Conservation (phyloP, 2,329 filamentous ascomycete genomes). For the Sporothrix globosa region DNA sequence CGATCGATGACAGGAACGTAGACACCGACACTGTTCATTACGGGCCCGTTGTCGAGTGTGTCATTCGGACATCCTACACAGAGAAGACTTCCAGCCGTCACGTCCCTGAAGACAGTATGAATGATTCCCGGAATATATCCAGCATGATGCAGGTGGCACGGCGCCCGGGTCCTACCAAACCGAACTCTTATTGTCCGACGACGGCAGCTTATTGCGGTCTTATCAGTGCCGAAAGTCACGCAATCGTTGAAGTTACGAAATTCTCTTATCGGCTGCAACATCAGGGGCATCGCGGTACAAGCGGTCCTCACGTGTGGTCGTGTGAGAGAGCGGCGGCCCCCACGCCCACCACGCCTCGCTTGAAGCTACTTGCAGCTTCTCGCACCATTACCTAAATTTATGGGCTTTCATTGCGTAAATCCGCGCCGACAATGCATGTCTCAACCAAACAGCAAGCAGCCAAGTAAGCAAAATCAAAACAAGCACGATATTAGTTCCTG, state of each 20-base stretch:
- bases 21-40: no score
- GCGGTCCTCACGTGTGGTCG: not conserved
- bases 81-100: no score
- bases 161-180: no score
- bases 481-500: not conserved
- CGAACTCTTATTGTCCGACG: not conserved
- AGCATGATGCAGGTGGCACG: no score
- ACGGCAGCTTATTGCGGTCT: not conserved
- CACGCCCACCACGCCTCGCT: slow-evolving; percentile 14
- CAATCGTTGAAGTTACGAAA: not conserved
- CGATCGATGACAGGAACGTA: no score
- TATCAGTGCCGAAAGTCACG: not conserved
- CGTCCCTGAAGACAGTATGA: no score
- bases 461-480: not conserved
- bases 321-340: not conserved
- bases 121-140: no score
- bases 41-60: no score
- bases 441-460: not conserved
- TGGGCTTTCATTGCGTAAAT: slow-evolving; percentile 7
- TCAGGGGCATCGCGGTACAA: not conserved
- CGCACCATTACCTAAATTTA: slow-evolving; percentile 9
- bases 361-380: not conserved
- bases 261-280: not conserved
- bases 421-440: not conserved
- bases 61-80: no score